A percentile compares a stretch with the other conserved stretches of the same genome.
Conservation (phyloP, 1,284 basidiomycete species). For the Marasmius fiardii region DNA sequence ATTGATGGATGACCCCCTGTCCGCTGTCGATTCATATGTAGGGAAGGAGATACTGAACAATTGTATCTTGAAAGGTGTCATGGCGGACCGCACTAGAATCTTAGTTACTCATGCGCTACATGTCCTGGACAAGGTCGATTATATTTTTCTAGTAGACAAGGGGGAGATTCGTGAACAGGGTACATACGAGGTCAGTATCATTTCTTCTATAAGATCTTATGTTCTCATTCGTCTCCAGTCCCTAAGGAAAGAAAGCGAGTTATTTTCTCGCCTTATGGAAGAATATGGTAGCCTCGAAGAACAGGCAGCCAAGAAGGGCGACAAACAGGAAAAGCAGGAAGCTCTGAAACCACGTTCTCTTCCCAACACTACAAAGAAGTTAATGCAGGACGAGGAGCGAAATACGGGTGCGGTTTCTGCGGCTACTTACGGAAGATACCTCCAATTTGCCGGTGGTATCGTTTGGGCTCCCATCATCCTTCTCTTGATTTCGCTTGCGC, state of each 20-base stretch:
- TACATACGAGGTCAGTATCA: constrained; percentile 45
- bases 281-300: constrained; percentile 51
- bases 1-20: constrained; percentile 69
- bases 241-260: constrained; percentile 46
- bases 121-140: constrained; percentile 63
- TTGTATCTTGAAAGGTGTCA: constrained; percentile 53
- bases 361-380: constrained; percentile 22
- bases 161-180: constrained; percentile 65
- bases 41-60: constrained; percentile 60
- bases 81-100: constrained; percentile 64
- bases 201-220: not conserved
- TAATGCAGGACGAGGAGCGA: constrained; percentile 58
- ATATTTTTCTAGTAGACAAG: constrained; percentile 74
- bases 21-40: constrained; percentile 72
- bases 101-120: constrained; percentile 77
- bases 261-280: constrained; percentile 60
- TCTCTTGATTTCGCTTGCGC: constrained; percentile 29
- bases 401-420: constrained; percentile 49
- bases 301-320: constrained; percentile 16
- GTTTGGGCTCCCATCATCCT: constrained; percentile 44
- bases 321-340: not conserved
- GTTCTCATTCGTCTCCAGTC: constrained; percentile 29
- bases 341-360: not conserved
- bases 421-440: constrained; percentile 51
- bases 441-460: constrained; percentile 49